Evolutionary conservation across 805 yeast species (phyloP).

Genomic region (Maudiozyma bulderi): DNA sequence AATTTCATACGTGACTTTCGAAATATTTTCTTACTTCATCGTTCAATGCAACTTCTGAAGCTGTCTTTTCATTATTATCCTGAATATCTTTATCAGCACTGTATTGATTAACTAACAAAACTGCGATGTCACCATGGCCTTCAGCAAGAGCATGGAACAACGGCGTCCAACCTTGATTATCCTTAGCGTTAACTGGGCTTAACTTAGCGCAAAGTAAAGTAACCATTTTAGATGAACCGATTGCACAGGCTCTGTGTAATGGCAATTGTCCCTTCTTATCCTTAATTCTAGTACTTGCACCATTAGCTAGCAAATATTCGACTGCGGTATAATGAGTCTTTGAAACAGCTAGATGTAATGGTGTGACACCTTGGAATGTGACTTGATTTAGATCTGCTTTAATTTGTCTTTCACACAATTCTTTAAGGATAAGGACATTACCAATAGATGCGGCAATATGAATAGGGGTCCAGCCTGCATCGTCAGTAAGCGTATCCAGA

Average conservation of each 20-base stretch:
- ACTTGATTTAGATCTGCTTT: slow-evolving; percentile 50
- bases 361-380: slow-evolving; percentile 63
- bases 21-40: slow-evolving; percentile 39
- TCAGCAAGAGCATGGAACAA: slow-evolving; percentile 86
- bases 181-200: slow-evolving; percentile 61
- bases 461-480: slow-evolving; percentile 79
- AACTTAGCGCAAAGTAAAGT: slow-evolving; percentile 42
- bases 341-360: slow-evolving; percentile 67
- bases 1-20: slow-evolving; percentile 11
- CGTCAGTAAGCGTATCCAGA: slow-evolving; percentile 60
- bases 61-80: slow-evolving; percentile 45
- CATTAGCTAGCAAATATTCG: slow-evolving; percentile 42
- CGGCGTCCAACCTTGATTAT: slow-evolving; percentile 72
- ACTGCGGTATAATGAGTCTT: slow-evolving; percentile 52
- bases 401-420: slow-evolving; percentile 41
- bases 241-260: slow-evolving; percentile 74
- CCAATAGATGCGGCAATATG: slow-evolving; percentile 81
- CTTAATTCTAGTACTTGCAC: slow-evolving; percentile 54
- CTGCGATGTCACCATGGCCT: slow-evolving; percentile 73
- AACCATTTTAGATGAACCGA: slow-evolving; percentile 54
- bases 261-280: slow-evolving; percentile 62
- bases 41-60: slow-evolving; percentile 47
- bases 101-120: slow-evolving; percentile 40
- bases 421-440: slow-evolving; percentile 40
- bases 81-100: slow-evolving; percentile 53